A percentile compares a stretch with the other conserved stretches of the same genome.
Evolutionary conservation across 305 asterid genomes (phyloP).

Genomic region (Solanum hybrid): DNA sequence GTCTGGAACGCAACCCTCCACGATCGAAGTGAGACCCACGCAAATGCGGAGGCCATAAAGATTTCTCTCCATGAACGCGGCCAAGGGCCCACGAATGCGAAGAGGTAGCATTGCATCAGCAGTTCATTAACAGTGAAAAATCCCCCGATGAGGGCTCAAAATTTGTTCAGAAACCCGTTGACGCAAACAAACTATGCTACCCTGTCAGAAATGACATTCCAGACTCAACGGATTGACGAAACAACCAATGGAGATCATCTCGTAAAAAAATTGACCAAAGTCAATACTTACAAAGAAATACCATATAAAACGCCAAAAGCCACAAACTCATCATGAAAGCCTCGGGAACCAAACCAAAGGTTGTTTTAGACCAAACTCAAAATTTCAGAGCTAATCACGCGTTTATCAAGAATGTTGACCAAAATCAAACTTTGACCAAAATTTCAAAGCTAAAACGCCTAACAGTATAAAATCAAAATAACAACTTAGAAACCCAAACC

Average conservation of each 20-base stretch:
- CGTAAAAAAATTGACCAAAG: neutral
- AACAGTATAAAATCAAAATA: neutral
- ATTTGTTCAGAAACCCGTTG: too few relatives aligned
- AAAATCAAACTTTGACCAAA: neutral
- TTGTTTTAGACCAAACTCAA: neutral
- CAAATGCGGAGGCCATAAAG: neutral
- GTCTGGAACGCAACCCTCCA: neutral
- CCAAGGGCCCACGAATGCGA: neutral
- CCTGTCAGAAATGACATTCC: neutral
- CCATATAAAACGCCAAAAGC: neutral
- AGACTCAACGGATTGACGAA: neutral
- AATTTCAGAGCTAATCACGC: neutral
- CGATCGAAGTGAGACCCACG: neutral
- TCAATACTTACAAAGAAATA: neutral
- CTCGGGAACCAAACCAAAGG: neutral
- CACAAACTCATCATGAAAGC: neutral
- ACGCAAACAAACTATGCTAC: neutral
- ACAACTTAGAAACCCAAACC: neutral
- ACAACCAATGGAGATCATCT: neutral
- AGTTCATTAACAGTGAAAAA: neutral
- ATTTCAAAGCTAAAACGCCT: neutral
- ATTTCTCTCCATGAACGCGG: neutral
- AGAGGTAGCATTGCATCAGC: neutral
- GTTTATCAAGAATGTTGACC: neutral
- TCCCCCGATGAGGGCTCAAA: neutral